phyloP scores from a whole-genome alignment of 352 stramenopile genomes.

The Elongisporangium prolatum region DNA sequence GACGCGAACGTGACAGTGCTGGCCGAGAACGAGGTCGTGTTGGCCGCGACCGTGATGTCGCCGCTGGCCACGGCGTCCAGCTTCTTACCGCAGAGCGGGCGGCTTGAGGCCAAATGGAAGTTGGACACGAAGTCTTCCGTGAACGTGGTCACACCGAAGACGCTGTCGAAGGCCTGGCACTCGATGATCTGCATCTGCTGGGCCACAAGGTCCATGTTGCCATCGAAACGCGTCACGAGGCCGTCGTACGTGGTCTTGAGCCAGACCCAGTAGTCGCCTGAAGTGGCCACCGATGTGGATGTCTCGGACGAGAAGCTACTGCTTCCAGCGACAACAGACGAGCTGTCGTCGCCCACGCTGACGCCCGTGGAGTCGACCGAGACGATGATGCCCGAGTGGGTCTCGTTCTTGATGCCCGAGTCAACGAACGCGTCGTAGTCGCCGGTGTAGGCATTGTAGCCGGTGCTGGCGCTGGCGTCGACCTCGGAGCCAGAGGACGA shows the following conservation, averaged over 20 bases:
- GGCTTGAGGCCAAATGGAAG: conserved; percentile 31
- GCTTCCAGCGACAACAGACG: background rate
- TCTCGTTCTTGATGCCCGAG: background rate
- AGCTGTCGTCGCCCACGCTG: background rate
- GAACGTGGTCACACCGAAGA: conserved; percentile 45
- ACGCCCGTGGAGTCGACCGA: background rate
- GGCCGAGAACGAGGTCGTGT: conserved; percentile 29
- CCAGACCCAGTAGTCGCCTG: conserved; percentile 58
- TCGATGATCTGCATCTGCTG: conserved; percentile 62
- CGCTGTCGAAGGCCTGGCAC: conserved; percentile 50
- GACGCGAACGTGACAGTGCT: conserved; percentile 23
- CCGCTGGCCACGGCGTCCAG: conserved; percentile 32
- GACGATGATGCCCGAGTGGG: conserved; percentile 2
- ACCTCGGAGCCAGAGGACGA: conserved; percentile 7
- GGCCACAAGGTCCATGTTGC: conserved; percentile 52
- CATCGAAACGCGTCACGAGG: conserved; percentile 50
- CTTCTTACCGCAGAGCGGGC: conserved; percentile 34
- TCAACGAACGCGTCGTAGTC: conserved; percentile 18
- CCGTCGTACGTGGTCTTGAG: conserved; percentile 53
- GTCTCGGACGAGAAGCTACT: conserved; percentile 24
- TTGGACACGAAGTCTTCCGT: conserved; percentile 44
- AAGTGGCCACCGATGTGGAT: conserved; percentile 39
- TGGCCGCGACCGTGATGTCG: conserved; percentile 27
- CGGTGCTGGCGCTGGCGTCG: conserved; percentile 9
- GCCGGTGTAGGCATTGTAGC: conserved; percentile 41